Evolutionary conservation across 768 basidiomycete species (phyloP).

Genomic region (Kwoniella bestiolae): DNA sequence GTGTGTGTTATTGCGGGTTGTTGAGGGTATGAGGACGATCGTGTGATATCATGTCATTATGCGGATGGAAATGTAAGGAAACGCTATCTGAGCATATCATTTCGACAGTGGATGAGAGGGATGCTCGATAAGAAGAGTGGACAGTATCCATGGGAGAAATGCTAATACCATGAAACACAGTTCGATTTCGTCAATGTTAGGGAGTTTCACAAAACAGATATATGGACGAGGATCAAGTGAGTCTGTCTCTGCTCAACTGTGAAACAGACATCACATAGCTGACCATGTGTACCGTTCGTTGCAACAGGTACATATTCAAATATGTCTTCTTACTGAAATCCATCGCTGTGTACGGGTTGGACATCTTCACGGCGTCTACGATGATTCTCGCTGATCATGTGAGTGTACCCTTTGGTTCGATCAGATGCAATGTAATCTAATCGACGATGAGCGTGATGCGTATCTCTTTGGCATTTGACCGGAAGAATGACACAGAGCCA

Average conservation of each 20-base stretch:
- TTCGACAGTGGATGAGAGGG: no score
- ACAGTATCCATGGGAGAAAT: no score
- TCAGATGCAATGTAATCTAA: no score
- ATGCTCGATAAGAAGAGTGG: no score
- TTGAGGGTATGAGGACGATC: neutral
- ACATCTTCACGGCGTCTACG: slow-evolving; percentile 96
- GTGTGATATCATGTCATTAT: neutral
- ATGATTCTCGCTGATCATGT: slow-evolving; percentile 82
- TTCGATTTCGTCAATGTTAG: slow-evolving; percentile 95
- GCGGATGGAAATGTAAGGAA: no score
- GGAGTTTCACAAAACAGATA: slow-evolving; percentile 88
- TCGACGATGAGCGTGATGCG: no score
- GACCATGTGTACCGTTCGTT: neutral
- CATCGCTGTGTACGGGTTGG: slow-evolving; percentile 92
- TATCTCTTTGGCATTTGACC: no score
- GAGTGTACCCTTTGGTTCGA: no score
- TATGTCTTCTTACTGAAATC: slow-evolving; percentile 93
- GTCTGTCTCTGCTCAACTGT: slow-evolving; percentile 40
- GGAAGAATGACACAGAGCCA: no score
- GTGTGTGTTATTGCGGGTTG: neutral
- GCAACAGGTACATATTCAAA: slow-evolving; percentile 80
- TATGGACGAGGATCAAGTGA: slow-evolving; percentile 83
- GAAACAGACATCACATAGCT: neutral
- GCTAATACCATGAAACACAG: no score
- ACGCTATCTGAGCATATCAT: no score